A percentile compares a stretch with the other conserved stretches of the same genome.
These are phyloP conservation scores for Mycena floridula DNA, from an alignment of 768 basidiomycete genomes.

Conservation along the genomic window DNA sequence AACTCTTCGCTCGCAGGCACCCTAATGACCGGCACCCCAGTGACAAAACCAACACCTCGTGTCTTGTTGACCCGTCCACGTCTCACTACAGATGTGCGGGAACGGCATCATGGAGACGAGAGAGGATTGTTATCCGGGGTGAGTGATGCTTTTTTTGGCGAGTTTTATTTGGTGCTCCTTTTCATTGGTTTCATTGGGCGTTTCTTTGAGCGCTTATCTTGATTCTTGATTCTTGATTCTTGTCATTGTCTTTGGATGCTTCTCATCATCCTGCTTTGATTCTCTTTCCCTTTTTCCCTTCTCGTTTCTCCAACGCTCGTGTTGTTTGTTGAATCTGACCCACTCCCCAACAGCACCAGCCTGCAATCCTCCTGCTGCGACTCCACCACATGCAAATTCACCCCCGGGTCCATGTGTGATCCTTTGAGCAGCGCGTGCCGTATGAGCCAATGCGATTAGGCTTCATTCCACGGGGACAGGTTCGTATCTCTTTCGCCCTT, in stretches of 20 bases:
- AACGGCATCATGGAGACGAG: slow-evolving; percentile 79
- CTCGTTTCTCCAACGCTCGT: too few species aligned
- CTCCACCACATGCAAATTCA: slow-evolving; percentile 68
- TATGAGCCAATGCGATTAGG: slow-evolving; percentile 52
- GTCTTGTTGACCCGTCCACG: slow-evolving; percentile 59
- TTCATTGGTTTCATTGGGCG: too few species aligned
- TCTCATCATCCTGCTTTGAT: slow-evolving; percentile 62
- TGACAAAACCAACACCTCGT: slow-evolving; percentile 54
- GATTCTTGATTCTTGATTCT: too few species aligned
- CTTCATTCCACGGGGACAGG: slow-evolving; percentile 61
- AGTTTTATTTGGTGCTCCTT: too few species aligned
- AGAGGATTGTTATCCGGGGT: slow-evolving; percentile 90
- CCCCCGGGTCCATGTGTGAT: slow-evolving; percentile 66
- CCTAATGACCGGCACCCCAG: slow-evolving; percentile 44
- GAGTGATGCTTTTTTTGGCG: too few species aligned
- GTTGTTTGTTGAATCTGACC: too few species aligned
- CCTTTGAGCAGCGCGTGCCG: slow-evolving; percentile 74
- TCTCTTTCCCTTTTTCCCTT: too few species aligned
- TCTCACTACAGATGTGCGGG: slow-evolving; percentile 71
- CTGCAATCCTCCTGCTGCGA: too few species aligned
- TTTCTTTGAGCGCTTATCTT: too few species aligned
- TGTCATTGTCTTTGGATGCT: too few species aligned
- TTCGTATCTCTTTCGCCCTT: too few species aligned
- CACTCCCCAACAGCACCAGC: too few species aligned
- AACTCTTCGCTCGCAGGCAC: slow-evolving; percentile 44